These are phyloP conservation scores for Fereydounia khargensis DNA, from an alignment of 1,284 basidiomycete genomes.

Conservation along the genomic window DNA sequence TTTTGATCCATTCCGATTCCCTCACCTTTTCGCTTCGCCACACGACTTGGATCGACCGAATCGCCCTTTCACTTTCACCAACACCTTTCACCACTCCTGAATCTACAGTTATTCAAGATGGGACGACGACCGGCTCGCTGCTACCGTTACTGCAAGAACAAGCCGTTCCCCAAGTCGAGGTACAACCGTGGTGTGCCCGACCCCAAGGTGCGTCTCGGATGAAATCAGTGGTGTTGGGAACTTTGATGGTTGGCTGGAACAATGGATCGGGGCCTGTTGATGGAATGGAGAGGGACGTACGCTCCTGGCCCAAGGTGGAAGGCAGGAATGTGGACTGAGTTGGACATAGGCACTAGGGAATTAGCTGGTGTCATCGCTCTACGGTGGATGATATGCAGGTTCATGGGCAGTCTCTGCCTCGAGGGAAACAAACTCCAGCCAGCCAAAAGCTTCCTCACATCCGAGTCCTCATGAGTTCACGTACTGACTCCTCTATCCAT, in stretches of 20 bases:
- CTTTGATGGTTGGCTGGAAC: too few species aligned
- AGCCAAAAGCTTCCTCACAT: too few species aligned
- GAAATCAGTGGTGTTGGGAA: too few species aligned
- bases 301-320: too few species aligned
- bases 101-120: conserved; percentile 37
- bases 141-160: conserved; percentile 58
- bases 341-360: too few species aligned
- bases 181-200: conserved; percentile 81
- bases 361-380: too few species aligned
- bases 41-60: background rate
- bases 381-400: too few species aligned
- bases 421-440: too few species aligned
- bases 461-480: background rate
- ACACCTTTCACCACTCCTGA: background rate
- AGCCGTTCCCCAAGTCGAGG: conserved; percentile 60
- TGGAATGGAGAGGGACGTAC: too few species aligned
- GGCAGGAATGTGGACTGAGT: too few species aligned
- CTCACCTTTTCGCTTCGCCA: background rate
- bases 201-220: conserved; percentile 53
- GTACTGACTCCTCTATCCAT: background rate
- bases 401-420: too few species aligned
- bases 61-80: background rate
- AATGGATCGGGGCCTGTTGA: too few species aligned
- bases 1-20: background rate
- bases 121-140: conserved; percentile 51